Evolutionary conservation across 306 rosid genomes (phyloP), one percentile per base, ranked within the genome.

Genomic region (Vicia sativa): DNA sequence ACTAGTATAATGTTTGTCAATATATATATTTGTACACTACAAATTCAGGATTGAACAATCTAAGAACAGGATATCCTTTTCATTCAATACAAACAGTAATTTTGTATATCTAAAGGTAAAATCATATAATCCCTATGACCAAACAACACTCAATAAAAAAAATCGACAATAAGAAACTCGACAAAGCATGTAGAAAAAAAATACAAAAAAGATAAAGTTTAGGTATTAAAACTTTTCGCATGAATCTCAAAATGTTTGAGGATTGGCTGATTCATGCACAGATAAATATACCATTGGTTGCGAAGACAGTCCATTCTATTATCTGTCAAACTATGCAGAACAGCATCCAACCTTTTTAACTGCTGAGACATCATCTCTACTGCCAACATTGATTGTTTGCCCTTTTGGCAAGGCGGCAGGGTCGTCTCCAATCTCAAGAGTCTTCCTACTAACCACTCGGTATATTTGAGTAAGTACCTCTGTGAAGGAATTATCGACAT

Each of bases 381-480:
- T 2, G n/a, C 90, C 89, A 34, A 89, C 85, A 58, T 80, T 87
- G 64, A 89, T 89, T 16, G 91, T 89, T 31, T 85, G 87, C n/a
- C 96, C 96, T 77, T 78, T 87, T 9, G 93, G 96, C 75, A 87
- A 77, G 50, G 91, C 90, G 1, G 91, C 76, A 3, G 91, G 87
- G 50, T 89, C 96, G 21, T 87, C 96, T 10, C 93, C 87, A n/a
- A 85, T 74, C 72, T 89, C 93, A 10, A 89, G 96, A 43, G 92
- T 82, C 70, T 85, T 89, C 82, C 79, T 75, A 77, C 93, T 89
- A 13, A 85, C 96, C 2, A 89, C 91, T 2, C 77, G 84, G 29
- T 85, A 85, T 65, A 87, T 87, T 73, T 89, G 96, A 28, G 89
- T 83, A 29, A 89, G 91, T 41, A 89, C 96, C 55, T 89, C 96